Evolutionary conservation across 352 stramenopile species (phyloP).

Genomic region (Pythium phragmitis): DNA sequence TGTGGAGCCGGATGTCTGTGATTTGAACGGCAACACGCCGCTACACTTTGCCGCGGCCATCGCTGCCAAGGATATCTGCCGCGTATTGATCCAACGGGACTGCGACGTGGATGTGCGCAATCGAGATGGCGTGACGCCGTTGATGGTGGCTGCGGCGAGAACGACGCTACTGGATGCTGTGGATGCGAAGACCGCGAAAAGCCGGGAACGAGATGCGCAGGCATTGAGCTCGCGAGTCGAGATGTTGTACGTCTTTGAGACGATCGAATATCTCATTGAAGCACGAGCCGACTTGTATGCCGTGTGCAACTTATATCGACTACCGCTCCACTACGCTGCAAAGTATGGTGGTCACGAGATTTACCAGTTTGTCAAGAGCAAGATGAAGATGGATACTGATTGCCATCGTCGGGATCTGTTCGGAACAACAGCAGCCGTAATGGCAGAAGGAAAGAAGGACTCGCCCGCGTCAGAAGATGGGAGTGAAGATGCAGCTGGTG

Average conservation of each 20-base stretch:
- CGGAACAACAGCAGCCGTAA: conserved; percentile 52
- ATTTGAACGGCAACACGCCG: conserved; percentile 69
- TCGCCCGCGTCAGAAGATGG: not conserved
- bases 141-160: conserved; percentile 77
- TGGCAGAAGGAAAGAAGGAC: conserved; percentile 39
- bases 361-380: conserved; percentile 51
- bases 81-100: conserved; percentile 70
- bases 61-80: conserved; percentile 56
- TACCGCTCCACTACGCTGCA: conserved; percentile 75
- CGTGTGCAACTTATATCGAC: conserved; percentile 68
- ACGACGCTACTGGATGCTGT: conserved; percentile 22
- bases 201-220: not conserved
- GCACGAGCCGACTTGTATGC: conserved; percentile 54
- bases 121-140: conserved; percentile 61
- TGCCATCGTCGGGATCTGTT: conserved; percentile 64
- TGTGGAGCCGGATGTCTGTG: conserved; percentile 57
- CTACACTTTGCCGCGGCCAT: conserved; percentile 80
- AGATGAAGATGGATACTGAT: conserved; percentile 43
- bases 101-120: conserved; percentile 70
- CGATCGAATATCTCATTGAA: conserved; percentile 74
- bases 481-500: conserved; percentile 21
- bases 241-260: conserved; percentile 54
- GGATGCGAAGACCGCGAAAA: conserved; percentile 1
- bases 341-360: conserved; percentile 58
- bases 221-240: conserved; percentile 43